Base-by-base conservation (phyloP, 2,329 filamentous ascomycete genomes). In the Penicillium sp. region DNA sequence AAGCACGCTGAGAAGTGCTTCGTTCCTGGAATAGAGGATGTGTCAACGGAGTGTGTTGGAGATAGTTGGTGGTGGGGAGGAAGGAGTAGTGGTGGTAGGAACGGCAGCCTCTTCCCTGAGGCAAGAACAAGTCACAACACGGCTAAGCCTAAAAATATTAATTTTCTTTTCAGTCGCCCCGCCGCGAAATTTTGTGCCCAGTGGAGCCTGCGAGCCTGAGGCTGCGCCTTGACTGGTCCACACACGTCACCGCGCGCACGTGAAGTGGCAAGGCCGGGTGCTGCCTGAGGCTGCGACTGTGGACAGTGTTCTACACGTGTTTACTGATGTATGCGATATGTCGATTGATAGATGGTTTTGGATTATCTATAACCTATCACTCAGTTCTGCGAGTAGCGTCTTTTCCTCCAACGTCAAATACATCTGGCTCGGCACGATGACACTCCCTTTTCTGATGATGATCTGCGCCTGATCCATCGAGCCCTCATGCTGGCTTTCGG, bases 101-200 rank as follows among this genome's bases (percentile, higher is more conserved):
- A 42, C n/a, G n/a, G n/a, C n/a, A n/a, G n/a, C n/a, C 16, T 42
- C 14, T 20, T 43, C 40, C 30, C 30, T 35, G 26, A 30, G 43
- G 40, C 42, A 45, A 46, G 81, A 0, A 82, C 79, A 61, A 83
- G 81, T 63, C 73, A 81, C n/a, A 28, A 16, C n/a, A 33, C 18
- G n/a, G 21, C 28, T 33, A 28, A 30, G 8, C 23, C 18, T 30
- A 30, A 30, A 5, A 16, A 11, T 38, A 38, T 11, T 38, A 38
- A 38, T 38, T 11, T 11, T 38, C n/a, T n/a, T 38, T 38, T 38
- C 33, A 3, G 16, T 42, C 38, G 40, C 40, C 40, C 33, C 24
- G 16, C 26, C 20, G 20, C 42, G 52, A 57, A 60, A 58, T 58
- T 55, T 57, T 42, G 54, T 50, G 35, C 24, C 52, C 55, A 40